Evolutionary conservation across 352 stramenopile genomes (phyloP), one percentile per base, ranked within the genome.

Genomic region (Phytophthora citricola): DNA sequence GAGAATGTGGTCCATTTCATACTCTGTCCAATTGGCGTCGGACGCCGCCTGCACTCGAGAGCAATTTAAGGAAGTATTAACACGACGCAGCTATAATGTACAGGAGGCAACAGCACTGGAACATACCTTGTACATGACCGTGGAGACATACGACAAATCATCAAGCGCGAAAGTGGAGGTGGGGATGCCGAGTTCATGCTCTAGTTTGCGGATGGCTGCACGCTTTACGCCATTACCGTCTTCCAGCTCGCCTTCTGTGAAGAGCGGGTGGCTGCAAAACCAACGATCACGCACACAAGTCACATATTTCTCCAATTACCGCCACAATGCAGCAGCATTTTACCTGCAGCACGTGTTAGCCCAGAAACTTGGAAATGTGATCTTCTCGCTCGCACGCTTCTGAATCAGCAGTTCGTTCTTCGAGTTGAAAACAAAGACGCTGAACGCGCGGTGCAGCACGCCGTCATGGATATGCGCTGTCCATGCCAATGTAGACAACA

Each of bases 361-460:
- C 98, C 98, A 99, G 32, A 98, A 97, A 71, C 92, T 89, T 12
- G 98, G 97, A 76, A 99, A 99, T 24, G 98, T 99, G 78, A 99
- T 99, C 81, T 99, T 99, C 46, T 94, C 90, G 2, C 76, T 75
- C 1, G 97, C 93, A 15, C 98, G 87, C 85, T 99, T 92, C 66
- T 96, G 88, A 44, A 96, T 90, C 36, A 96, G 71, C 46, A 96
- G 58, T 62, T 94, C 81, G 55, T 94, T 93, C 60, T 90, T 83
- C 38, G 79, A 86, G 76, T 94, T 93, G 75, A 96, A 96, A 34
- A 96, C 64, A 58, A 96, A 96, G 11, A 94, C 76, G 51, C 85
- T 94, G 73, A 96, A 96, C 24, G 88, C 88, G 47, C 88, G 85
- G 70, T 96, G 88, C 48, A 96, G 60, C 36, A 91, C 75, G 40